Evolutionary conservation across 257 asterid species (phyloP).

Genomic region (Asclepias syriaca): DNA sequence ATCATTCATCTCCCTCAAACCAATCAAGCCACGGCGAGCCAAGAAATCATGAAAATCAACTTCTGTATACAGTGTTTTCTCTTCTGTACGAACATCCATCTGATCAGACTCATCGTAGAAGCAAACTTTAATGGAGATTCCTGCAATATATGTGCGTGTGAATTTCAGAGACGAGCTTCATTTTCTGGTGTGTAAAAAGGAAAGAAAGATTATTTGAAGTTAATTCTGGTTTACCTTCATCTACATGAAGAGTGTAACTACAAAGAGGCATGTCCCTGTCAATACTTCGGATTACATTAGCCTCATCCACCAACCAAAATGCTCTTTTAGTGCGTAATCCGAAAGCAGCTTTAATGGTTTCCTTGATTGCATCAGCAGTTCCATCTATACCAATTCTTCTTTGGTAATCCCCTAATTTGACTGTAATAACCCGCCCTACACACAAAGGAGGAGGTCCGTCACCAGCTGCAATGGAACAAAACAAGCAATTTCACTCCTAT

Average conservation of each 20-base stretch:
- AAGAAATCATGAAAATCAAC: conserved; percentile 26
- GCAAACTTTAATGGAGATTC: conserved; percentile 23
- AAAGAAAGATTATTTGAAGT: too few relatives aligned
- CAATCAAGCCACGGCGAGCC: conserved; percentile 21
- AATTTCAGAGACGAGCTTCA: not conserved
- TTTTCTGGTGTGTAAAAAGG: too few relatives aligned
- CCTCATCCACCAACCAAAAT: conserved; percentile 95
- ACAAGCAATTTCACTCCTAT: not conserved
- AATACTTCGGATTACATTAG: conserved; percentile 61
- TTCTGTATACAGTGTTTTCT: conserved; percentile 24
- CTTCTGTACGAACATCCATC: conserved; percentile 25
- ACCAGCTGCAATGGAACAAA: conserved; percentile 42
- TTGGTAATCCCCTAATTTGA: conserved; percentile 62
- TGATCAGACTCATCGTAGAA: conserved; percentile 23
- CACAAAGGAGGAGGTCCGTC: conserved; percentile 47
- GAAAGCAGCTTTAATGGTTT: conserved; percentile 75
- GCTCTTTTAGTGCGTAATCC: conserved; percentile 78
- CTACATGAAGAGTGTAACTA: conserved; percentile 77
- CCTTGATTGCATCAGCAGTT: conserved; percentile 69
- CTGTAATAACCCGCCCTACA: conserved; percentile 74
- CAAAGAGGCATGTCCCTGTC: conserved; percentile 92
- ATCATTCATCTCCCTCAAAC: conserved; percentile 26
- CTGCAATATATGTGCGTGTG: not conserved
- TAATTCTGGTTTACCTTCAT: conserved; percentile 55
- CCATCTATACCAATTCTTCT: conserved; percentile 84